Evolutionary conservation across 1,284 basidiomycete genomes (phyloP).

Genomic region (Hemileia vastatrix): DNA sequence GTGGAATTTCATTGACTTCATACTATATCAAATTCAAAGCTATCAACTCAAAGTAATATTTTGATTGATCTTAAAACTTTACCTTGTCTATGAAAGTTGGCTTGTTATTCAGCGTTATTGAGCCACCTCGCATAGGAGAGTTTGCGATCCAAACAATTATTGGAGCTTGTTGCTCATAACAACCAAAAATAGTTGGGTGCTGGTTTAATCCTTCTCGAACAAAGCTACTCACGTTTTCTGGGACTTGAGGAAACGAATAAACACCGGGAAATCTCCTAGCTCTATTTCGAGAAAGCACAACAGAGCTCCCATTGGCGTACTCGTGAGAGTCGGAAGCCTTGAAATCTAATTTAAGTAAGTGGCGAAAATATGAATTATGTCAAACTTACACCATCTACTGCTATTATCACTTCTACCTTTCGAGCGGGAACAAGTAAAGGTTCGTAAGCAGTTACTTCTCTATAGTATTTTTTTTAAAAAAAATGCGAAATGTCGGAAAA

Average conservation of each 20-base stretch:
- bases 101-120: too few relatives aligned
- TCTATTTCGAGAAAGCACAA: not conserved
- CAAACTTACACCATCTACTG: conserved; percentile 9
- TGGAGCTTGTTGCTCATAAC: not conserved
- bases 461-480: too few relatives aligned
- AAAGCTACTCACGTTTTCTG: not conserved
- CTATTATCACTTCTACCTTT: conserved; percentile 5
- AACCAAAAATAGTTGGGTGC: conserved; percentile 5
- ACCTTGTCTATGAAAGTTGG: too few relatives aligned
- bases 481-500: too few relatives aligned
- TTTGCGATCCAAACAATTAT: conserved; percentile 4
- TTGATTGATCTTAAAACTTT: too few relatives aligned
- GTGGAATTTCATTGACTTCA: too few relatives aligned
- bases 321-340: not conserved
- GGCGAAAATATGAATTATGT: not conserved
- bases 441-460: conserved; percentile 5
- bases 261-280: not conserved
- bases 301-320: not conserved
- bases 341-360: not conserved
- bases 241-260: conserved; percentile 7
- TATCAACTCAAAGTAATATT: too few relatives aligned
- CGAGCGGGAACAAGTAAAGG: conserved; percentile 5
- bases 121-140: too few relatives aligned
- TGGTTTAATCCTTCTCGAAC: too few relatives aligned
- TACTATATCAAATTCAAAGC: too few relatives aligned